Base-by-base conservation (phyloP, 768 basidiomycete species). In the Panellus pusillus region DNA sequence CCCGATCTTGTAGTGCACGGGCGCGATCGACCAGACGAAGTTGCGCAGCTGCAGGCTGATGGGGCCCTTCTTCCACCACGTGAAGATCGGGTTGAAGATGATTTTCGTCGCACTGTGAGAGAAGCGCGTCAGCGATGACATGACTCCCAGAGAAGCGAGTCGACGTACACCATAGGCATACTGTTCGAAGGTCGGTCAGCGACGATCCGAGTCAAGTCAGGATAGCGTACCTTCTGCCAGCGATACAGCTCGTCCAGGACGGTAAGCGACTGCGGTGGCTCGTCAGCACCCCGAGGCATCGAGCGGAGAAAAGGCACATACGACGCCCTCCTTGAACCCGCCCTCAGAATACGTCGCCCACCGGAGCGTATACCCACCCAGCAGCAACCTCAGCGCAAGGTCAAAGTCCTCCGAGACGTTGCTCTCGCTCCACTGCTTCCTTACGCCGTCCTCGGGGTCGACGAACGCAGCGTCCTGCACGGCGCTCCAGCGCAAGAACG, bases 291-390 rank as follows among this genome's bases (percentile, higher is more conserved):
- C 8, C 7, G 24, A 24, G 8, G 32, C 32, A 3, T 3, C 32
- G 14, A 11, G 32, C 3, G 14, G 14, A 35, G 8, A 35, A 14
- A 14, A 35, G 8, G 3, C 11, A 35, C 32, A 14, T 35, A 35
- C 86, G 18, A 95, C 93, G 50, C 93, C 93, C 64, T 95, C 93
- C 72, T 94, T 89, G 71, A 94, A 95, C 7, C 83, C 88, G 32
- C 91, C 85, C 31, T 88, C 77, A 1, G 83, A 86, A 68, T 95
- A 95, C 1, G 89, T 89, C 31, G 91, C 89, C 91, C 89, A 87
- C 12, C 87, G 79, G 57, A 91, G 77, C 50, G 81, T 84, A 64
- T 89, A 91, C 3, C 84, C 87, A 49, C 81, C 76, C 49, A 87
- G 73, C 63, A 91, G 74, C 29, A 90, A 68, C 53, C 87, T 74